Evolutionary conservation across 2,329 filamentous ascomycete species (phyloP), one percentile per base, ranked within the genome.

Genomic region (Aspergillus ruber): DNA sequence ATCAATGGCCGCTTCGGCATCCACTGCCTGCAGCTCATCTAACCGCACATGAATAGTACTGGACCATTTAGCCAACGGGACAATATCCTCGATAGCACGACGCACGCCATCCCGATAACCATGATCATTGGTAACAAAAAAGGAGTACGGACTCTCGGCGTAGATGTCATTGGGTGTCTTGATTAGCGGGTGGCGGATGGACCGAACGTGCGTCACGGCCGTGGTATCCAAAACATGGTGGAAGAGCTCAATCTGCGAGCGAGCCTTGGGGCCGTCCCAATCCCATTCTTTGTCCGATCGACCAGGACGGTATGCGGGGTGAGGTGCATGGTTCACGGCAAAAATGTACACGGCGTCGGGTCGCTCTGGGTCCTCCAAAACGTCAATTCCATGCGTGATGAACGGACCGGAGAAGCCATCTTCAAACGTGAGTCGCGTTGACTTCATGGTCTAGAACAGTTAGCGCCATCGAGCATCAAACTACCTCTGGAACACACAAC

Each of bases 41-140:
- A 78, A 55, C 17, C 72, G 60, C 2, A 79, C 62, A 33, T 77
- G 69, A 5, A 82, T 56, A 2, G 73, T 69, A 10, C 72, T 70
- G 0, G 78, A 73, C 79, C 79, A 82, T 17, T 63, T 70, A 0
- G 71, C 65, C 0, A 57, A 53, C 0, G 60, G 61, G 25, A 69
- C 64, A 0, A 76, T 0, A 29, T 77, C 72, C 52, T 84, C 81
- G 0, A 81, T 1, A 0, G 56, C 7, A 2, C 79, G 71, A 62
- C 74, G 58, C 0, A 59, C 4, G 0, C 80, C 80, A 1, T 76
- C 70, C 0, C 68, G 71, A 58, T 82, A 74, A 53, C 65, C 63
- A 46, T 83, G 80, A 51, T 84, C 81, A 51, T 84, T 84, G 0
- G 80, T 83, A 5, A 83, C 74, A 43, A 79, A 77, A 58, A 84